Evolutionary conservation across 2,329 filamentous ascomycete genomes (phyloP).

Genomic region (Ophioceras dolichostomum): DNA sequence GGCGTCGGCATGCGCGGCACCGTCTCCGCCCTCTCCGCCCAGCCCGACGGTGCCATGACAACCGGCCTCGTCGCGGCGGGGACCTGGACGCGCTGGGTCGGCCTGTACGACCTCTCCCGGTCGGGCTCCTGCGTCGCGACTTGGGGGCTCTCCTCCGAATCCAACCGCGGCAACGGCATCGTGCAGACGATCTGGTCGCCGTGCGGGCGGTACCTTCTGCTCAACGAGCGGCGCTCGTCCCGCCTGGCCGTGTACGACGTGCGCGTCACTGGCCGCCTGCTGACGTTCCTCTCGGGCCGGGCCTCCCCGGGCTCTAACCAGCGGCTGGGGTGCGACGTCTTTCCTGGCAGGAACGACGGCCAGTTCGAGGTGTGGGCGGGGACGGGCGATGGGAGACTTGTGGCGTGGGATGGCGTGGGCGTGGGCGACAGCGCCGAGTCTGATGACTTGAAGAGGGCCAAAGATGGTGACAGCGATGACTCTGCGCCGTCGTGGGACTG

Average conservation of each 20-base stretch:
- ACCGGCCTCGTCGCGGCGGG: slow-evolving; percentile 41
- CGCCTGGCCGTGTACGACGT: slow-evolving; percentile 52
- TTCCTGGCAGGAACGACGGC: slow-evolving; percentile 19
- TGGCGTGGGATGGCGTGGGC: slow-evolving; percentile 47
- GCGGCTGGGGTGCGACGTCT: slow-evolving; percentile 42
- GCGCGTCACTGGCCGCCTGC: slow-evolving; percentile 42
- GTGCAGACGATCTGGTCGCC: slow-evolving; percentile 48
- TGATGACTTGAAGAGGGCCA: background rate
- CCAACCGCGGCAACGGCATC: slow-evolving; percentile 40
- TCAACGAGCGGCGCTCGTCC: slow-evolving; percentile 44
- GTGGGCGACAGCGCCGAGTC: slow-evolving; percentile 26
- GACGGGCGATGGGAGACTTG: slow-evolving; percentile 37
- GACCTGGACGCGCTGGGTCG: slow-evolving; percentile 51
- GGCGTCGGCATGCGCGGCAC: slow-evolving; percentile 53
- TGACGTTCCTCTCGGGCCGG: slow-evolving; percentile 40
- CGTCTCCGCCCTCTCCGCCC: slow-evolving; percentile 41
- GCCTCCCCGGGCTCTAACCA: slow-evolving; percentile 37
- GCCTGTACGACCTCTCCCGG: slow-evolving; percentile 48
- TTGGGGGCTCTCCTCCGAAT: slow-evolving; percentile 37
- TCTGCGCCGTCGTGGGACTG: slow-evolving; percentile 31
- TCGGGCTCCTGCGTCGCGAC: slow-evolving; percentile 40
- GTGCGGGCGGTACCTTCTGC: slow-evolving; percentile 49
- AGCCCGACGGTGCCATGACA: slow-evolving; percentile 20
- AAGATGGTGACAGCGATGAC: background rate
- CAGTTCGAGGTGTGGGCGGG: slow-evolving; percentile 54